phyloP scores from a whole-genome alignment of 345 rosid species.

The thale cress (Arabidopsis thaliana) region TAIR10.1 NC_003070.9:598001-598500 shows the following conservation, averaged over 20 bases:
- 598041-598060: constrained; percentile 73
- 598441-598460: constrained; percentile 59
- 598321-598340: constrained; percentile 60
- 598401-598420: constrained; percentile 70
- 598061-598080: constrained; percentile 75
- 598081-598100: constrained; percentile 64
- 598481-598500: not conserved
- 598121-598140: constrained; percentile 36
- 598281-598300: constrained; percentile 51
- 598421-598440: constrained; percentile 79
- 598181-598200: constrained; percentile 85
- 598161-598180: constrained; percentile 75
- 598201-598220: constrained; percentile 56
- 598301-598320: constrained; percentile 50
- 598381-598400: constrained; percentile 70
- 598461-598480: constrained; percentile 55
- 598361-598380: constrained; percentile 73
- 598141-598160: constrained; percentile 59
- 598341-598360: constrained; percentile 59
- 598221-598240: constrained; percentile 46
- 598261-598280: constrained; percentile 62
- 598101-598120: constrained; percentile 46
- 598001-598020: constrained; percentile 51
- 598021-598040: constrained; percentile 57
- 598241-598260: constrained; percentile 60